These are phyloP conservation scores for Vanrija pseudolonga DNA, from an alignment of 1,284 basidiomycete species.

Conservation along the genomic window DNA sequence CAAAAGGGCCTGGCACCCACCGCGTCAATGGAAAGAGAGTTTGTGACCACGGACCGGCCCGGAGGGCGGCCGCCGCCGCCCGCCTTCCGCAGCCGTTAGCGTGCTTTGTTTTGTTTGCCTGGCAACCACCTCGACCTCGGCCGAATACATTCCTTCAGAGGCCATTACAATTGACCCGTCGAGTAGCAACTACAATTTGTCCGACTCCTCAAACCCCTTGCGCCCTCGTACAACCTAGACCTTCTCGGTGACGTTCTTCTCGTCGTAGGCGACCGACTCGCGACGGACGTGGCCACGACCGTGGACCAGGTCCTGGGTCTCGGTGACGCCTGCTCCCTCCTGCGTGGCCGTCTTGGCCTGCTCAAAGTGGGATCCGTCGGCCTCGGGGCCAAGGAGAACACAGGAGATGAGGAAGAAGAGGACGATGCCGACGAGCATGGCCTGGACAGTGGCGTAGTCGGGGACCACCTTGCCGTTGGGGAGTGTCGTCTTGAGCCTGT, in stretches of 20 bases:
- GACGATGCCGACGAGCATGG: constrained; percentile 71
- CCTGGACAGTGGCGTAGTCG: constrained; percentile 81
- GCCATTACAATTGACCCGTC: no score
- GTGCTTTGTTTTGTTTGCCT: no score
- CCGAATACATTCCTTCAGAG: no score
- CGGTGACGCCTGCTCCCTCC: constrained; percentile 61
- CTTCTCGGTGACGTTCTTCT: neutral
- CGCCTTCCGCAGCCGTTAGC: no score
- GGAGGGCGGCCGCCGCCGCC: no score
- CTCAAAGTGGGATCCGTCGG: constrained; percentile 80
- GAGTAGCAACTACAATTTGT: no score
- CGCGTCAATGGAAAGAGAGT: no score
- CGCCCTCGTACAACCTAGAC: no score
- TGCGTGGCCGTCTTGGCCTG: constrained; percentile 73
- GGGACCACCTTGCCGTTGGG: constrained; percentile 40
- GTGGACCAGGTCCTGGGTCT: constrained; percentile 33
- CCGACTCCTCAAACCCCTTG: no score
- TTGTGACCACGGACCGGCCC: no score
- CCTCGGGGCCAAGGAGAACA: constrained; percentile 52
- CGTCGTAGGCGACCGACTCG: neutral
- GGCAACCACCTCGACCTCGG: no score
- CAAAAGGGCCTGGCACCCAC: no score
- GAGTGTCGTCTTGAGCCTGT: constrained; percentile 48
- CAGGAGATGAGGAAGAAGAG: constrained; percentile 42
- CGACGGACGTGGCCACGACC: neutral